Base-by-base conservation (phyloP, 768 basidiomycete genomes). In the Hygrocybe coccinea region DNA sequence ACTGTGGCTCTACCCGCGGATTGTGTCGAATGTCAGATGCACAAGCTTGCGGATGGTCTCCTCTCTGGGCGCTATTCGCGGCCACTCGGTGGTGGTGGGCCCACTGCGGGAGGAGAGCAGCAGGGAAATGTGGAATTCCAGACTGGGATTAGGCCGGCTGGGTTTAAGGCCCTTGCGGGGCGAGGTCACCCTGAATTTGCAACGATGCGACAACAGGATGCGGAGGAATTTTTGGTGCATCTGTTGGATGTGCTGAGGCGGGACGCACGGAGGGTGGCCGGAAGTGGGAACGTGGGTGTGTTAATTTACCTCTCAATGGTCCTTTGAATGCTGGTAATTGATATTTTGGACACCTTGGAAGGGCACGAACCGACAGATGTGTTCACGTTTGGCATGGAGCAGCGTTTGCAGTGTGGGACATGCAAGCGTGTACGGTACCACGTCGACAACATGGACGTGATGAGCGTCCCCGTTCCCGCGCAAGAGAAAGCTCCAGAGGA, bases 171-270 rank as follows among this genome's bases (percentile, higher is more conserved):
- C 4, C 80, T 98, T 9, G 82, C 98, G 35, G 95, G 95, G 2
- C 90, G 88, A 61, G 93, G 91, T 1, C 97, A 98, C 64, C 82
- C 82, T 33, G 97, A 97, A 71, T 98, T 98, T 64, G 77, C 89
- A 34, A 98, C 95, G 46, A 98, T 97, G 95, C 80, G 83, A 51
- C 95, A 99, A 69, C 97, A 98, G 66, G 97, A 99, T 64, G 85
- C 94, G 5, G 93, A 95, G 65, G 95, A 98, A 71, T 98, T 97
- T 73, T 79, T 99, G 52, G 79, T 82, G 35, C 83, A 95, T 70
- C 73, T 98, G 1, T 63, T 98, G 51, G 85, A 83, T 4, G 76
- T 82, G 17, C 70, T 99, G 11, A 76, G 91, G 55, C 76, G 87
- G 60, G 79, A 89, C 60, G 76, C 77, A 36, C 80, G 81, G 58